Evolutionary conservation across 208 protist genomes (phyloP).

Genomic region (Wallacemonas collosoma): DNA sequence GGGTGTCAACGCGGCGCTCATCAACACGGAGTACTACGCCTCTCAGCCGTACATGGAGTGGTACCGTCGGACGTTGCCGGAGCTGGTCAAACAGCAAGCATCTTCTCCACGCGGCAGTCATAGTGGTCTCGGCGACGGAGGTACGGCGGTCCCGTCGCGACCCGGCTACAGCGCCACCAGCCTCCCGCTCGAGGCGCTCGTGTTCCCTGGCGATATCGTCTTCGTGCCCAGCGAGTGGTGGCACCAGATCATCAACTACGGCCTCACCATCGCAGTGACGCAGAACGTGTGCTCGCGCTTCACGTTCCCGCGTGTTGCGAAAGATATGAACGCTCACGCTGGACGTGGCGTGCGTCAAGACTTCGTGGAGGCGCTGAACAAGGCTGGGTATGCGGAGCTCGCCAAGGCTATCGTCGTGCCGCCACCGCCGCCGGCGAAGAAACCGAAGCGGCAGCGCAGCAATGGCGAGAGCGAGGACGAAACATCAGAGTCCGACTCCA

Average conservation of each 20-base stretch:
- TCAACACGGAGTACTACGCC: slow-evolving; percentile 55
- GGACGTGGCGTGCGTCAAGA: slow-evolving; percentile 16
- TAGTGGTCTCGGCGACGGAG: background rate
- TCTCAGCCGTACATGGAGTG: slow-evolving; percentile 37
- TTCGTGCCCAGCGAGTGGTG: slow-evolving; percentile 56
- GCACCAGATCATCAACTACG: slow-evolving; percentile 53
- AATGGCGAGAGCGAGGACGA: background rate
- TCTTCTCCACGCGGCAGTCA: background rate
- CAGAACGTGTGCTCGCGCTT: slow-evolving; percentile 38
- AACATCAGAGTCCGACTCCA: background rate
- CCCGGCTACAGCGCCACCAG: background rate
- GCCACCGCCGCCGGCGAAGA: background rate
- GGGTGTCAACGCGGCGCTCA: slow-evolving; percentile 34
- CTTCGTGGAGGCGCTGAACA: slow-evolving; percentile 4
- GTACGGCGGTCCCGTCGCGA: background rate
- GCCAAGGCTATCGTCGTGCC: slow-evolving; percentile 1
- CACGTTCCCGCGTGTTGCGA: slow-evolving; percentile 39
- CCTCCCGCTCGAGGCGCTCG: slow-evolving; percentile 33
- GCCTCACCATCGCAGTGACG: slow-evolving; percentile 42
- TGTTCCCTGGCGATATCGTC: slow-evolving; percentile 39
- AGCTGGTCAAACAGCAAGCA: background rate
- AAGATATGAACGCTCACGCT: slow-evolving; percentile 30
- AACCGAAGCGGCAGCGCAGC: slow-evolving; percentile 4
- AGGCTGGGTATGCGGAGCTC: background rate
- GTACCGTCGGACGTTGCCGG: slow-evolving; percentile 24